phyloP scores from a whole-genome alignment of 805 yeast genomes.

The Saccharomycopsis babjevae region DNA sequence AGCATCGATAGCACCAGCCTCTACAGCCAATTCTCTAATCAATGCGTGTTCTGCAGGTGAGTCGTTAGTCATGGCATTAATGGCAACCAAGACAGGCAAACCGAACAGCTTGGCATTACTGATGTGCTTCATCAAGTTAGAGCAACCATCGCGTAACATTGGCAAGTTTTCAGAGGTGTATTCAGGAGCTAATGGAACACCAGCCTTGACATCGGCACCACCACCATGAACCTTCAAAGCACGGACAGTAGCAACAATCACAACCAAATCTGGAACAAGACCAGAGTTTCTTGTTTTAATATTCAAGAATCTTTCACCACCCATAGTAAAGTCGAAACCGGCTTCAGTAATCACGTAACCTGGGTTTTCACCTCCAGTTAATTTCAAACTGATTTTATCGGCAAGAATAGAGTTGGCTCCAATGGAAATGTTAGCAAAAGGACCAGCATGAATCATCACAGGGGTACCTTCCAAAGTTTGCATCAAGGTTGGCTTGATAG shows the following conservation, averaged over 20 bases:
- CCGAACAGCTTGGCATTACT: conserved; percentile 62
- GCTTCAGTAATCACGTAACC: conserved; percentile 84
- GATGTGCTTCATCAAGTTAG: conserved; percentile 70
- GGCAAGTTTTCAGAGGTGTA: conserved; percentile 65
- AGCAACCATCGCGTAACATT: conserved; percentile 57
- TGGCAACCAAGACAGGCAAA: conserved; percentile 73
- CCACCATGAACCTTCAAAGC: conserved; percentile 84
- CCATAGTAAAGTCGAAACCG: conserved; percentile 86
- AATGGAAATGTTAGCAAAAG: conserved; percentile 78
- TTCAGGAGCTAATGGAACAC: conserved; percentile 65
- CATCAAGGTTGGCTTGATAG: conserved; percentile 78
- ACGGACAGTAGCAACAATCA: conserved; percentile 75
- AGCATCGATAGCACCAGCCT: conserved; percentile 74
- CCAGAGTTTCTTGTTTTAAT: conserved; percentile 81
- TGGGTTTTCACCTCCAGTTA: conserved; percentile 53
- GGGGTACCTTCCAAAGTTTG: conserved; percentile 86
- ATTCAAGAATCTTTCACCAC: conserved; percentile 79
- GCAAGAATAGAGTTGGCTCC: conserved; percentile 82
- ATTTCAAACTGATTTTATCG: conserved; percentile 70
- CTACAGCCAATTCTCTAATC: conserved; percentile 54
- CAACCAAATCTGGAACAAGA: conserved; percentile 64
- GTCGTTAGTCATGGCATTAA: conserved; percentile 70
- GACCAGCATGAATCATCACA: conserved; percentile 81
- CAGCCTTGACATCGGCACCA: conserved; percentile 81
- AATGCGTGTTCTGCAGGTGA: conserved; percentile 58